Evolutionary conservation across 139 green algal genomes (phyloP), one percentile per base, ranked within the genome.

Genomic region (Chlorella vulgaris): DNA sequence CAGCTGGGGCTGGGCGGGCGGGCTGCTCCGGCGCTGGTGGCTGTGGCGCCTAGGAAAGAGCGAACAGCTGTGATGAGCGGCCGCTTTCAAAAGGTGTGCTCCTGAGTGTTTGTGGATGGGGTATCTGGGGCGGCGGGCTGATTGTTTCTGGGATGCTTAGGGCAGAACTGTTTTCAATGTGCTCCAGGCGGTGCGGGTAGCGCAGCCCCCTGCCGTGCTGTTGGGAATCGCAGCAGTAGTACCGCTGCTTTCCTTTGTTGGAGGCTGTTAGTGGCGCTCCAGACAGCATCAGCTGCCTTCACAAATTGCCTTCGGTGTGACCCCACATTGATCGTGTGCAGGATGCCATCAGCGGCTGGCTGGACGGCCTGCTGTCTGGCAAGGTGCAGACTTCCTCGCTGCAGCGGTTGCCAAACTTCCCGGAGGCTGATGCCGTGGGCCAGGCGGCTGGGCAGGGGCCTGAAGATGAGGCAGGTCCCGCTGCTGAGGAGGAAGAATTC

Each of bases 401-500:
- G 39, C 42, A 58, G 62, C 75, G 65, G 51, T 15, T 79, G 68
- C 67, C 53, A 8, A 29, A 31, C 21, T 61, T 73, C 31, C 79
- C 68, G 15, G 68, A 28, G 21, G 43, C 33, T 39, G 39, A 42
- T 13, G 50, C 31, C 4, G 28, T 4, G 35, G 50, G 19, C 22
- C 22, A 19, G 39, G 70, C 10, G n/a, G 71, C 35, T 8, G 15
- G 31, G 10, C 13, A 58, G 15, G 47, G 47, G 10, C 58, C 69
- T 19, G 58, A 39, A n/a, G 40, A 29, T 15, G 55, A 28, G 6
- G n/a, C n/a, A n/a, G n/a, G n/a, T n/a, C n/a, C n/a, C n/a, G n/a
- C n/a, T n/a, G n/a, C n/a, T n/a, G 40, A 51, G 35, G 86, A 84
- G 83, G 86, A 90, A 61, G 86, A 90, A 77, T 90, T 90, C 69